Conservation (phyloP, 208 protist species). For the Porcisia deanei region DNA sequence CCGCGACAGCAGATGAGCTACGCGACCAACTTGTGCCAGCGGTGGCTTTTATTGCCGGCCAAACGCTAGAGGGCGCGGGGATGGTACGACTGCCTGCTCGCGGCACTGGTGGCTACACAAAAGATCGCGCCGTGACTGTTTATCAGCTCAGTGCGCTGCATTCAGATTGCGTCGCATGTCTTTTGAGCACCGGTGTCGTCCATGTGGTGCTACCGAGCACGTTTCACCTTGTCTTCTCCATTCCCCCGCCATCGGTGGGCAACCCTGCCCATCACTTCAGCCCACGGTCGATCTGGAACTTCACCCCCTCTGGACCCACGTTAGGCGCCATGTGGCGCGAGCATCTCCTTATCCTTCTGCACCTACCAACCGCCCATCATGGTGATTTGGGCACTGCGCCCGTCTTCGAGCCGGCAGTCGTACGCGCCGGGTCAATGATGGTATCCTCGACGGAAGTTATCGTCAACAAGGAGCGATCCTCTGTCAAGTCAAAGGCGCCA, state of each 20-base stretch:
- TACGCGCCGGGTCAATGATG: not conserved
- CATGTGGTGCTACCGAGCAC: constrained; percentile 31
- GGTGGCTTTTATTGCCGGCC: constrained; percentile 35
- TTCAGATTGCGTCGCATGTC: constrained; percentile 23
- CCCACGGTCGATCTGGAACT: constrained; percentile 16
- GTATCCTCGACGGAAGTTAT: not conserved
- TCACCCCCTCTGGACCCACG: constrained; percentile 28
- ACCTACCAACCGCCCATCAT: constrained; percentile 24
- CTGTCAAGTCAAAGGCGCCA: not conserved
- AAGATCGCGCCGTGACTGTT: not conserved
- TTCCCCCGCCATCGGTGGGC: constrained; percentile 6
- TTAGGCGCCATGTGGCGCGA: constrained; percentile 25
- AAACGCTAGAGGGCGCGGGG: constrained; percentile 30
- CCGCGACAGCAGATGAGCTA: constrained; percentile 12
- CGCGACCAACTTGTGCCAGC: constrained; percentile 16
- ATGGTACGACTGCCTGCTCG: constrained; percentile 30
- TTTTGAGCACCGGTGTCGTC: constrained; percentile 27
- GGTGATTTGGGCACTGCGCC: not conserved
- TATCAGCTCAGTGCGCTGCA: constrained; percentile 22
- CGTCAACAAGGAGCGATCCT: not conserved
- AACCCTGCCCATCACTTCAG: not conserved
- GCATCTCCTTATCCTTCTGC: constrained; percentile 15
- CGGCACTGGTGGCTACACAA: not conserved
- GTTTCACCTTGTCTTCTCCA: constrained; percentile 29
- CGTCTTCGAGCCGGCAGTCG: not conserved